Evolutionary conservation across 1,284 basidiomycete species (phyloP).

Genomic region (Mycosarcoma maydis): DNA sequence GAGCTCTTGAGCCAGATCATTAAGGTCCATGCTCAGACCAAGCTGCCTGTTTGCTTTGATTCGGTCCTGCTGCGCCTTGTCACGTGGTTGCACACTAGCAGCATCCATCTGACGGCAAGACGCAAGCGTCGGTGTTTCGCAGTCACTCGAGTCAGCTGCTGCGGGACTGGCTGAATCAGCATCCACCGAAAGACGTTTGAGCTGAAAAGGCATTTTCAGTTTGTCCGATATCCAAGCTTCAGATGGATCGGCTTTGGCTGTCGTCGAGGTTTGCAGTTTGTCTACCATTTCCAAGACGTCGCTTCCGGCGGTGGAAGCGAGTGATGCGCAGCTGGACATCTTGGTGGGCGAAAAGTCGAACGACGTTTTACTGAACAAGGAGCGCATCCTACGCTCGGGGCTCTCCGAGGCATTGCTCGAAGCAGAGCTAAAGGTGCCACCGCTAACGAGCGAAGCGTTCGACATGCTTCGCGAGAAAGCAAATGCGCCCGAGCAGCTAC

Average conservation of each 20-base stretch:
- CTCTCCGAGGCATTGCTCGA: conserved; percentile 46
- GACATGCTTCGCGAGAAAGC: conserved; percentile 51
- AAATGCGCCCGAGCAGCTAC: conserved; percentile 47
- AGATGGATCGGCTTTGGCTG: not conserved
- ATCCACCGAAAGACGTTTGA: conserved; percentile 11
- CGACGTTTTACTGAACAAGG: conserved; percentile 24
- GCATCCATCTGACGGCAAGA: conserved; percentile 41
- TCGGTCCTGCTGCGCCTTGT: conserved; percentile 8
- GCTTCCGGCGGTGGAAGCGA: conserved; percentile 41
- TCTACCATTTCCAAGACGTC: conserved; percentile 34
- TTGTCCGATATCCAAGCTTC: conserved; percentile 3
- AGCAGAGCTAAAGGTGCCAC: conserved; percentile 43
- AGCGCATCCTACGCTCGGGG: conserved; percentile 30
- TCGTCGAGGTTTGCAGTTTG: conserved; percentile 3
- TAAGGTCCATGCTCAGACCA: conserved; percentile 47
- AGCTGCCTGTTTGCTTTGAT: conserved; percentile 25
- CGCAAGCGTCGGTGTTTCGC: conserved; percentile 48
- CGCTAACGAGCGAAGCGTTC: conserved; percentile 42
- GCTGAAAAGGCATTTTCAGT: conserved; percentile 41
- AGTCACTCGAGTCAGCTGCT: conserved; percentile 39
- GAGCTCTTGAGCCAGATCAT: conserved; percentile 47
- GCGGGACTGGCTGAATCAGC: not conserved
- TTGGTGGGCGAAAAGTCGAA: conserved; percentile 35
- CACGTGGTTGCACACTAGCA: not conserved
- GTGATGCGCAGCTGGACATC: conserved; percentile 32